Base-by-base conservation (phyloP, 176 grass and related monocot species). In the Zea luxurians region DNA sequence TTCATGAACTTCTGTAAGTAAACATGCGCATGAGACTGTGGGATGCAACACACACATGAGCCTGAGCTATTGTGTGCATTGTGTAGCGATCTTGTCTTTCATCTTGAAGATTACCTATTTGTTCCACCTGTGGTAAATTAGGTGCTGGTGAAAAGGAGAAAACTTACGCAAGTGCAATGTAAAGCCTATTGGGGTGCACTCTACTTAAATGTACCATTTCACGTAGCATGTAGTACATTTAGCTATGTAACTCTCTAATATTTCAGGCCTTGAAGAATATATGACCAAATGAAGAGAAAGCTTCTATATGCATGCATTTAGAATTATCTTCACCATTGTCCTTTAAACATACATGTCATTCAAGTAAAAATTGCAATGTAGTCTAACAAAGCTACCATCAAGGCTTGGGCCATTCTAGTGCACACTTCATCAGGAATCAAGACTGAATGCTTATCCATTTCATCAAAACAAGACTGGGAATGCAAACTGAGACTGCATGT, bases 401-500 rank as follows among this genome's bases (percentile, higher is more conserved):
- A 48, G 37, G 34, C 16, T 4, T 48, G 36, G 38, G 10, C 46
- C 60, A 42, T 47, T 75, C 17, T 81, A 48, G 11, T 62, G 47
- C n/a, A 42, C 63, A 78, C 9, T 66, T 27, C 15, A 74, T 62
- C 59, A 63, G 11, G 64, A 37, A 76, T 16, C 64, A 63, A 18
- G 11, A 38, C 75, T 81, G 59, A 76, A 81, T 81, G 45, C 37
- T 42, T 46, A 45, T 61, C 48, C 5, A 45, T 13, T 49, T 50
- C 17, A 63, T 35, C 16, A 37, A 73, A 50, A 65, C n/a, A 74
- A 68, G 37, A 42, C 71, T 80, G 44, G n/a, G 53, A 86, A 54
- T 18, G 15, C 4, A 15, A 68, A 76, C 10, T 15, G 63, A 75
- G 37, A 45, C 37, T 37, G 64, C 84, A 86, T 86, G 70, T 86